Base-by-base conservation (phyloP, 2,329 filamentous ascomycete genomes). In the Epichloe hybrida region DNA sequence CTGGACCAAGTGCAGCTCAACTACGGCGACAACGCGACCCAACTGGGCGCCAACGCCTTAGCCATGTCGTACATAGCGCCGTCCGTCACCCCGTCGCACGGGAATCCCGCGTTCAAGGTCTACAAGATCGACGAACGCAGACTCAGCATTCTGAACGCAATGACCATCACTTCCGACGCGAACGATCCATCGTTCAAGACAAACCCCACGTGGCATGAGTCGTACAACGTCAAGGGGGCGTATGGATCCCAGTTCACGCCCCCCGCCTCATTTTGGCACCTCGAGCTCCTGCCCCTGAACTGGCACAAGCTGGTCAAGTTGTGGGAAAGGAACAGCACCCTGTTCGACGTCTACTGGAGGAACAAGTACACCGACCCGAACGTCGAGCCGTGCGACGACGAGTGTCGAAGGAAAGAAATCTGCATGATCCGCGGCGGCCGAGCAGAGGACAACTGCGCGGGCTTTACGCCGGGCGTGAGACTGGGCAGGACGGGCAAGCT, bases 121-220 rank as follows among this genome's bases (percentile, higher is more conserved):
- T 79, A 80, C 63, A 68, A 73, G 21, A 69, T 81, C 51, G 77
- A 81, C 57, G 72, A 77, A 0, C 69, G 69, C 7, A 79, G 76
- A 1, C 80, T 74, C 55, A 72, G 64, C 40, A 21, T 50, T 15
- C 5, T 46, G 1, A 17, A 46, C n/a, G 2, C 42, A 13, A 27
- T 20, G 6, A 50, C 41, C 13, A 40, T 41, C 36, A 9, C 6
- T 13, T 13, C 42, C 20, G 15, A 50, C 42, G 36, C 27, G 42
- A 45, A 8, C 23, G 36, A 40, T 5, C 9, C 7, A 3, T 5
- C 3, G 11, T 45, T 37, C 42, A 41, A 23, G 23, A 46, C 12
- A 3, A 2, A 13, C 1, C 42, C 49, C 8, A 6, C 6, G 6
- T 50, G 49, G 42, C 27, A 40, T n/a, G 7, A 17, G 11, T 4